Conservation (phyloP, 2,329 filamentous ascomycete species). For the Dactylella cylindrospora region DNA sequence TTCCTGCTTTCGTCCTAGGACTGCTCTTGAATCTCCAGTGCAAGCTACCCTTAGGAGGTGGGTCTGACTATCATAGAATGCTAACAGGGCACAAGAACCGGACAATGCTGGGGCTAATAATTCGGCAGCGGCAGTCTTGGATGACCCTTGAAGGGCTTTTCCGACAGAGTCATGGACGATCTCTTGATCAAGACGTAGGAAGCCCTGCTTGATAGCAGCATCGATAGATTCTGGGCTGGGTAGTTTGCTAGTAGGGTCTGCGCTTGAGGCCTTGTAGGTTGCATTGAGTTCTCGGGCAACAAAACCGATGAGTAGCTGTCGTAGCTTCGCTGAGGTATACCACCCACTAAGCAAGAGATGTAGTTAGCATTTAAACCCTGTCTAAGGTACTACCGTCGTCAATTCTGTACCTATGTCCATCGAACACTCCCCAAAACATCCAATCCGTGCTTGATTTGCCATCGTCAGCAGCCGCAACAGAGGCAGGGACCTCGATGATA, state of each 20-base stretch:
- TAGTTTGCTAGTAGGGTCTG: slow-evolving; percentile 60
- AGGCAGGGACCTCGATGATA: slow-evolving; percentile 83
- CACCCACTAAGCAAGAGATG: slow-evolving; percentile 66
- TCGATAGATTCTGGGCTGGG: slow-evolving; percentile 82
- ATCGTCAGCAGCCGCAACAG: slow-evolving; percentile 59
- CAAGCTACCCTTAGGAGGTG: slow-evolving; percentile 91
- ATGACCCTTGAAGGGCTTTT: slow-evolving; percentile 84
- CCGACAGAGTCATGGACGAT: slow-evolving; percentile 92
- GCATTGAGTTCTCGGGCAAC: slow-evolving; percentile 90
- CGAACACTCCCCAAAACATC: slow-evolving; percentile 99
- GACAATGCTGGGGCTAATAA: slow-evolving; percentile 88
- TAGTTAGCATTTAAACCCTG: slow-evolving; percentile 39
- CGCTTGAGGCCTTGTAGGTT: slow-evolving; percentile 76
- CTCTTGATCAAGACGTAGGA: slow-evolving; percentile 84
- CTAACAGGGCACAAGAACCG: slow-evolving; percentile 93
- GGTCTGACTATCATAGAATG: slow-evolving; percentile 88
- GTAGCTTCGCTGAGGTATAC: slow-evolving; percentile 95
- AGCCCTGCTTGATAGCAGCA: slow-evolving; percentile 86
- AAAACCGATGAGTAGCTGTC: slow-evolving; percentile 86
- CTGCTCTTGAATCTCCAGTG: slow-evolving; percentile 92
- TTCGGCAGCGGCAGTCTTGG: slow-evolving; percentile 87
- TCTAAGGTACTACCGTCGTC: not conserved
- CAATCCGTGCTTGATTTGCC: slow-evolving; percentile 71
- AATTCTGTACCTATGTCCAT: slow-evolving; percentile 77
- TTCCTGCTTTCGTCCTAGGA: slow-evolving; percentile 72